These are phyloP conservation scores for Flueggea neowawraea DNA, from an alignment of 441 rosid species.

Conservation along the genomic window DNA sequence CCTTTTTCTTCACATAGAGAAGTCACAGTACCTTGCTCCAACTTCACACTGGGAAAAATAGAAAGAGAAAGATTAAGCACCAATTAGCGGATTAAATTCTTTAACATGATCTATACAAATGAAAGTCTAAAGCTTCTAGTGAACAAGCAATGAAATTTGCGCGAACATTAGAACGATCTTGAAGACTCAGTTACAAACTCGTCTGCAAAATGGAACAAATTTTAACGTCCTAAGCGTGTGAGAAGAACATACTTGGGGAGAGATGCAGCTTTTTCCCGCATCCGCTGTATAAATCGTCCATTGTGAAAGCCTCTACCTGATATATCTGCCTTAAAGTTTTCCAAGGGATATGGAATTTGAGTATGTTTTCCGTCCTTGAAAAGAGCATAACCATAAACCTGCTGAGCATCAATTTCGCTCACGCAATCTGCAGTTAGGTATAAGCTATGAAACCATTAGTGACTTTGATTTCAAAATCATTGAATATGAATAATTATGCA, in stretches of 20 bases:
- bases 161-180: too few species aligned
- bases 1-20: constrained; percentile 74
- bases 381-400: constrained; percentile 76
- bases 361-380: constrained; percentile 66
- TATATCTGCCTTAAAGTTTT: constrained; percentile 62
- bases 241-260: constrained; percentile 52
- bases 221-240: neutral
- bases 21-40: constrained; percentile 90
- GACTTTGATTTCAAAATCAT: neutral
- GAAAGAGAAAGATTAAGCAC: constrained; percentile 14
- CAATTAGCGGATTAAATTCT: neutral
- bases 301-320: constrained; percentile 90
- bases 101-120: too few species aligned
- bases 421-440: constrained; percentile 59
- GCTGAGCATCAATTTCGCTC: constrained; percentile 76
- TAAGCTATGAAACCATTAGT: constrained; percentile 3
- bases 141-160: too few species aligned
- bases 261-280: constrained; percentile 76
- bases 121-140: too few species aligned
- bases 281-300: constrained; percentile 80
- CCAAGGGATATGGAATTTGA: constrained; percentile 69
- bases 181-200: too few species aligned
- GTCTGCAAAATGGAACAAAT: neutral
- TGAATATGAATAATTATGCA: neutral
- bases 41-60: constrained; percentile 40